Evolutionary conservation across 164 flowering plant species (phyloP).

Genomic region (Liquidambar formosana): DNA sequence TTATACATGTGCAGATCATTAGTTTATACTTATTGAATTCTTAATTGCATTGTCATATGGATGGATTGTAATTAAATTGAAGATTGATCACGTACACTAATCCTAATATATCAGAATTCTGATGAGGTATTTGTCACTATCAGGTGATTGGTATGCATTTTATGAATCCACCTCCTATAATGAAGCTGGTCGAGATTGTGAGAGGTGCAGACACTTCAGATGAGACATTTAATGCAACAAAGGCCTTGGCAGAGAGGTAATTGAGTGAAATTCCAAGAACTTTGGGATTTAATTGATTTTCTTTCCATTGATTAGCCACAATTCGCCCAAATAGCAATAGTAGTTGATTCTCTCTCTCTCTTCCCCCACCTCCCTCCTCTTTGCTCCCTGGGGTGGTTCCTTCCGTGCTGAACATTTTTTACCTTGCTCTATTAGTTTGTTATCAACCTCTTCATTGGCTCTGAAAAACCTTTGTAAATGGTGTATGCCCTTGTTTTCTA

Average conservation of each 20-base stretch:
- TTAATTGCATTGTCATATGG: too few species aligned
- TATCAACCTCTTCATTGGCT: background rate
- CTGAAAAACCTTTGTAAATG: background rate
- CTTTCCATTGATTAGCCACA: too few species aligned
- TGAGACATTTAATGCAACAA: constrained; percentile 59
- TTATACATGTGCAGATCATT: too few species aligned
- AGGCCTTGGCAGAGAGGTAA: constrained; percentile 81
- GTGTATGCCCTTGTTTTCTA: background rate
- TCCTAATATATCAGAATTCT: background rate
- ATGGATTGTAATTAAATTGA: background rate
- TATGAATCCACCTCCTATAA: constrained; percentile 94
- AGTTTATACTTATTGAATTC: too few species aligned
- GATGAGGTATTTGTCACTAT: background rate
- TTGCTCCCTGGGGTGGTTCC: too few species aligned
- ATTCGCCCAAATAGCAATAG: too few species aligned
- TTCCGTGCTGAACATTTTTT: background rate
- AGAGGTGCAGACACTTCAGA: constrained; percentile 91
- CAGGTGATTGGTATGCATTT: constrained; percentile 99
- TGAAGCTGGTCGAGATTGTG: constrained; percentile 89
- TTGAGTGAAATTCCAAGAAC: background rate
- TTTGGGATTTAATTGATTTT: too few species aligned
- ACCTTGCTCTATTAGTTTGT: background rate
- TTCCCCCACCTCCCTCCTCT: too few species aligned
- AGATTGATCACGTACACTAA: background rate
- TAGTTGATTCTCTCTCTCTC: too few species aligned